phyloP scores from a whole-genome alignment of 2,329 filamentous ascomycete species.

The Neonectria magnoliae region DNA sequence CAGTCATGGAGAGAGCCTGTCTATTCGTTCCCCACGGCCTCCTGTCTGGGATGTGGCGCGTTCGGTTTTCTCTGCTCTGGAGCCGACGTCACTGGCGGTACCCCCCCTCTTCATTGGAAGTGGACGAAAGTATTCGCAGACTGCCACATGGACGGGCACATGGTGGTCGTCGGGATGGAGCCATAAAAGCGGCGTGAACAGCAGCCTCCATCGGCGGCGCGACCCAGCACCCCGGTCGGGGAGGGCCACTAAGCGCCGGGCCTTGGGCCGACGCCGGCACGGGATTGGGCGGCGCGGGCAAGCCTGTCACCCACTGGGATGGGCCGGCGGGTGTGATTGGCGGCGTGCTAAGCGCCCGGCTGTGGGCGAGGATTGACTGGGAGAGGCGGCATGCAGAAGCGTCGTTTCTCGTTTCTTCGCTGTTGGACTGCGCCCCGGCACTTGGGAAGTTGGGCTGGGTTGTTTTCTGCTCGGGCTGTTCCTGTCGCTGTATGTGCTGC shows the following conservation, averaged over 20 bases:
- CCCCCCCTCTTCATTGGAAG: conserved; percentile 4
- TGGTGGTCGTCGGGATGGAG: not conserved
- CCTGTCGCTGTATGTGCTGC: conserved; percentile 26
- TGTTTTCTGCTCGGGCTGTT: conserved; percentile 21
- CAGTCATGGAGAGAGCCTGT: not conserved
- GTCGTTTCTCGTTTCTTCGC: conserved; percentile 21
- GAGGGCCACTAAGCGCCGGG: conserved; percentile 48
- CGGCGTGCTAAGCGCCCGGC: conserved; percentile 47
- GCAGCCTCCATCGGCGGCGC: conserved; percentile 20
- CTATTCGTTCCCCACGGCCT: not conserved
- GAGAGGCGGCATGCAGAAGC: conserved; percentile 40
- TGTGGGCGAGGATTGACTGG: conserved; percentile 38
- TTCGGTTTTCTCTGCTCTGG: not conserved
- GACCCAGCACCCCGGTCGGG: conserved; percentile 43
- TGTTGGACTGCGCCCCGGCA: conserved; percentile 18
- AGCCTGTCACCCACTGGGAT: conserved; percentile 47
- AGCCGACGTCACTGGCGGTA: conserved; percentile 3
- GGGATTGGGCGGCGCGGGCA: conserved; percentile 42
- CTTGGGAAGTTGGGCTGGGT: conserved; percentile 16
- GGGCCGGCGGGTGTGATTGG: conserved; percentile 46
- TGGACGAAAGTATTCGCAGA: not conserved
- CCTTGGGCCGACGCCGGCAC: conserved; percentile 27
- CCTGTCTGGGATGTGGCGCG: not conserved
- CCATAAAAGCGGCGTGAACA: conserved; percentile 37
- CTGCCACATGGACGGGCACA: not conserved